Conservation (phyloP, 768 basidiomycete species). For the Kondoa subrosea region DNA sequence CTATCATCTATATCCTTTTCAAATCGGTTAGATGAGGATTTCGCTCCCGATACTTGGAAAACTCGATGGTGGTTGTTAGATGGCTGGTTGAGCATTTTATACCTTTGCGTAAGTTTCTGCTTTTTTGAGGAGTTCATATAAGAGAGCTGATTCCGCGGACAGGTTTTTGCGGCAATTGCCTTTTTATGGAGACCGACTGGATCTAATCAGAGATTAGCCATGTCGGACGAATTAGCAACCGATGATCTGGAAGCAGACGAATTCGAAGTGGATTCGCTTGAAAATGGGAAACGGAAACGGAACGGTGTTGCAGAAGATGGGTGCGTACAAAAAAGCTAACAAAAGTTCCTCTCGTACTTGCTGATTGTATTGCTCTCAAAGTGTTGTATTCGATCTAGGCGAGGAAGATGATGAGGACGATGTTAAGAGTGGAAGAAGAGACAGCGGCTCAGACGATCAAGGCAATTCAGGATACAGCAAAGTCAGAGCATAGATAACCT, state of each 20-base stretch:
- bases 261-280: constrained; percentile 63
- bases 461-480: neutral
- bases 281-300: constrained; percentile 35
- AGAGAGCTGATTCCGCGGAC: constrained; percentile 18
- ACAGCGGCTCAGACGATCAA: constrained; percentile 32
- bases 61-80: constrained; percentile 88
- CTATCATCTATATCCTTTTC: constrained; percentile 83
- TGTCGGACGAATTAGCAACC: constrained; percentile 93
- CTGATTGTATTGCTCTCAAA: constrained; percentile 6
- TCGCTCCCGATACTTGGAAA: constrained; percentile 16
- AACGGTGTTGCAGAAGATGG: constrained; percentile 57
- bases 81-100: constrained; percentile 79
- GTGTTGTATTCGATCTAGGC: constrained; percentile 79
- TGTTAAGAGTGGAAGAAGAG: no score
- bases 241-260: constrained; percentile 86
- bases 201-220: constrained; percentile 73
- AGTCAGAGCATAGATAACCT: neutral
- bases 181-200: constrained; percentile 88
- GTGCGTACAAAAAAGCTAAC: constrained; percentile 37
- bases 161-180: constrained; percentile 59
- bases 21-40: constrained; percentile 53
- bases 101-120: no score
- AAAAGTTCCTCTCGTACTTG: constrained; percentile 39
- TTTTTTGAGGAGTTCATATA: constrained; percentile 1
- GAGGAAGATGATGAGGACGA: no score